Evolutionary conservation across 2,329 filamentous ascomycete genomes (phyloP), one percentile per base, ranked within the genome.

Genomic region (Botryotinia convoluta): DNA sequence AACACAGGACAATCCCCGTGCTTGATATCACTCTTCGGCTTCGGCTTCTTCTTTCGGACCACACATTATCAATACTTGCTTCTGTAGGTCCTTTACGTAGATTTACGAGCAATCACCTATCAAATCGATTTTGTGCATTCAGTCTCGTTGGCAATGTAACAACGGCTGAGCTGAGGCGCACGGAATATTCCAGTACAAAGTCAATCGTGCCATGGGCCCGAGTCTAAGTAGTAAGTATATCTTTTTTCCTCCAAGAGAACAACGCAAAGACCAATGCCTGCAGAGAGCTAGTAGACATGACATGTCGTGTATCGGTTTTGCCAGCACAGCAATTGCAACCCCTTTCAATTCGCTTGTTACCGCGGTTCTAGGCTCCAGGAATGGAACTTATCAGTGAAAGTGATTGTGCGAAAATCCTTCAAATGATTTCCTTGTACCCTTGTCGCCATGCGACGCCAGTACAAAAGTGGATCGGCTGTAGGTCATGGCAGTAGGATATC

Each of bases 331-430:
- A 45, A 29, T 48, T 61, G 37, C 42, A 63, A 51, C 26, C 44
- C 42, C 54, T 51, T n/a, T 51, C 42, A 32, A 63, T 45, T 71
- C 59, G 69, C 69, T 71, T 63, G 44, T n/a, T 71, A 5, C 69
- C 69, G 59, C 32, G 32, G 14, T 22, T 14, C 35, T 32, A 63
- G 59, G 59, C 59, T 71, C 39, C 69, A 51, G n/a, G 32, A 48
- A 37, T 37, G 29, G 42, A 22, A 29, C 63, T 37, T 18, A 62
- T 35, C 39, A 54, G n/a, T 54, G 59, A 71, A n/a, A 51, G 32
- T 37, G 44, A 22, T 16, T 35, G 26, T 26, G 59, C 48, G 3
- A 22, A 71, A 61, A 35, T 62, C 44, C 44, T 63, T 51, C 29
- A 4, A 54, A 42, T 63, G 9, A 37, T 63, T 29, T 54, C 29